A percentile compares a stretch with the other conserved stretches of the same genome.
These are phyloP conservation scores for Xylaria sp. DNA, from an alignment of 2,329 filamentous ascomycete genomes.

Conservation along the genomic window DNA sequence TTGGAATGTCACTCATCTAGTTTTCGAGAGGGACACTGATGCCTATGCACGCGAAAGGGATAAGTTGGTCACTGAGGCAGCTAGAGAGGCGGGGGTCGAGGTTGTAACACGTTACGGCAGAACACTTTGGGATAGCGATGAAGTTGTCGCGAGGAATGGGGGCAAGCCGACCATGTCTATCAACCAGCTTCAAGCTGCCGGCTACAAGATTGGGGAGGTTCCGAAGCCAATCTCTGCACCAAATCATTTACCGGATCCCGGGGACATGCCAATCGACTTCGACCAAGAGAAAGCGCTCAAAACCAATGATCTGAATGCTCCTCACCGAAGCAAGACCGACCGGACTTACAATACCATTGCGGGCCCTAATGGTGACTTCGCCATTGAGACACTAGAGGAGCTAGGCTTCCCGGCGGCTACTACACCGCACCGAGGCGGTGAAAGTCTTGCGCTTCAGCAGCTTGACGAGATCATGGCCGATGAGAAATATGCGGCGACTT, in stretches of 20 bases:
- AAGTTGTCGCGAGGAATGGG: constrained; percentile 70
- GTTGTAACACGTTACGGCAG: constrained; percentile 72
- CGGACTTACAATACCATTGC: constrained; percentile 68
- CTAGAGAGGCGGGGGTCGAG: constrained; percentile 71
- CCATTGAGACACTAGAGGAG: constrained; percentile 75
- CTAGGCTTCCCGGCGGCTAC: constrained; percentile 73
- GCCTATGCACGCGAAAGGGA: constrained; percentile 75
- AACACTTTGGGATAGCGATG: constrained; percentile 79
- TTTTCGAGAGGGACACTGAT: constrained; percentile 84
- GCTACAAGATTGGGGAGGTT: constrained; percentile 69
- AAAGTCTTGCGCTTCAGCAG: constrained; percentile 68
- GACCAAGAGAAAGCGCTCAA: constrained; percentile 63
- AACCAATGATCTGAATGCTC: constrained; percentile 68
- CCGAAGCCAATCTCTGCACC: constrained; percentile 70
- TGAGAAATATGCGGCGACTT: constrained; percentile 74
- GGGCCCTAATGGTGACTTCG: constrained; percentile 75
- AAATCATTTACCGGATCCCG: constrained; percentile 69
- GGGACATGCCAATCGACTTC: constrained; percentile 68
- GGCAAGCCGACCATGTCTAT: constrained; percentile 81
- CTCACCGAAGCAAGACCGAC: constrained; percentile 63
- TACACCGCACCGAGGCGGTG: constrained; percentile 76
- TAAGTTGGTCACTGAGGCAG: constrained; percentile 65
- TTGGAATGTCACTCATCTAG: constrained; percentile 79
- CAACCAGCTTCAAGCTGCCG: constrained; percentile 70
- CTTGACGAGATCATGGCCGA: constrained; percentile 70